Conservation (phyloP, 208 protist species). For the Herpetomonas tarakana region DNA sequence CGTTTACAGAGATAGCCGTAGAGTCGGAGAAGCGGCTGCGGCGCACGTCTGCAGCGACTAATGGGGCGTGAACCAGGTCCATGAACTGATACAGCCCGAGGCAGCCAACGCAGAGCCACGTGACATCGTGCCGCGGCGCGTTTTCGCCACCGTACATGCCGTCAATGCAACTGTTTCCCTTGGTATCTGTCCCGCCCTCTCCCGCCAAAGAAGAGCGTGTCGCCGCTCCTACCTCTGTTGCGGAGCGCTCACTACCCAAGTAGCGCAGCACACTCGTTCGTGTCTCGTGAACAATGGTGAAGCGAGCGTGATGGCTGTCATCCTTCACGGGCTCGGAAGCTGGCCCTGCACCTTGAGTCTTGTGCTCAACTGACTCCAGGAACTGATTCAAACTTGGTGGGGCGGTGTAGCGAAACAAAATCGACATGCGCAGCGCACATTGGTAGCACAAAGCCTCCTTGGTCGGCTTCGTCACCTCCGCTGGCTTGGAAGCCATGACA, state of each 20-base stretch:
- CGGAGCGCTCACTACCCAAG: conserved; percentile 14
- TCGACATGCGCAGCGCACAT: conserved; percentile 86
- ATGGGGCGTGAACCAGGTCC: conserved; percentile 65
- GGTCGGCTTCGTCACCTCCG: background rate
- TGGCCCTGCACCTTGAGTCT: background rate
- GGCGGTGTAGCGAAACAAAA: conserved; percentile 53
- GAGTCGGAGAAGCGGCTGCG: conserved; percentile 66
- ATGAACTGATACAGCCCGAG: conserved; percentile 87
- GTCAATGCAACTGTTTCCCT: conserved; percentile 10
- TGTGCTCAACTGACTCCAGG: background rate
- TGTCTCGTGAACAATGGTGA: conserved; percentile 77
- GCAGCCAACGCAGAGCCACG: conserved; percentile 74
- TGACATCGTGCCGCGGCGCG: conserved; percentile 22
- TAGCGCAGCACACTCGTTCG: conserved; percentile 46
- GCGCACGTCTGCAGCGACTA: conserved; percentile 60
- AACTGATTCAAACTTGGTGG: conserved; percentile 29
- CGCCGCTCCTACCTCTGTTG: no score
- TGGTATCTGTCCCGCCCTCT: background rate
- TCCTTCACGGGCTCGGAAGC: conserved; percentile 34
- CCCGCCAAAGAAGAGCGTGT: no score
- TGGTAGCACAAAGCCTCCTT: conserved; percentile 68
- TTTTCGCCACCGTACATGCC: conserved; percentile 31
- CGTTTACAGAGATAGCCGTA: conserved; percentile 64
- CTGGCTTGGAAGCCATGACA: background rate
- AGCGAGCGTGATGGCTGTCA: conserved; percentile 52